phyloP scores from a whole-genome alignment of 495 filamentous ascomycete genomes.

The Penicillium steckii region DNA sequence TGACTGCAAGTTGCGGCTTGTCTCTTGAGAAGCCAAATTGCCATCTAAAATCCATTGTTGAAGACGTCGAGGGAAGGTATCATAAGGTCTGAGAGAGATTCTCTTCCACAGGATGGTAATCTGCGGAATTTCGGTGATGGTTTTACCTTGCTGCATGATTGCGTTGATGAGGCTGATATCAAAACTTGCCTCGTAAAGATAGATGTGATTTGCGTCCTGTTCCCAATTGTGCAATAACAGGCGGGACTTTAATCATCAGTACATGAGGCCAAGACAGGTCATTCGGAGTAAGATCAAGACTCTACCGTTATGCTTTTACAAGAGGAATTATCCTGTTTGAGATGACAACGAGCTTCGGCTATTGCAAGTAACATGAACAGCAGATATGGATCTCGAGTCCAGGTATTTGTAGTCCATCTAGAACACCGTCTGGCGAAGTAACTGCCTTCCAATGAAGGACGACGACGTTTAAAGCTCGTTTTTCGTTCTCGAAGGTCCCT shows the following conservation, averaged over 20 bases:
- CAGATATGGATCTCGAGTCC: not conserved
- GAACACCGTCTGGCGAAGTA: not conserved
- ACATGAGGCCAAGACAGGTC: too few species aligned
- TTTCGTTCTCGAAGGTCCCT: not conserved
- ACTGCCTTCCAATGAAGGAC: not conserved
- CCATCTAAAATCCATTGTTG: not conserved
- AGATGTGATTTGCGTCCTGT: not conserved
- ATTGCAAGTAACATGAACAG: not conserved
- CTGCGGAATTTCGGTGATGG: not conserved
- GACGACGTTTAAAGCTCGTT: not conserved
- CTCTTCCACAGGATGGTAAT: not conserved
- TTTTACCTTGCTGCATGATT: not conserved
- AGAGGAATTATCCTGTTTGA: not conserved
- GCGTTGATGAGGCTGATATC: not conserved
- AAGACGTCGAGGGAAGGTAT: not conserved
- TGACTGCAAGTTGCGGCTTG: too few species aligned
- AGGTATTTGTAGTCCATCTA: too few species aligned
- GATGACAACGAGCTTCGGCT: not conserved
- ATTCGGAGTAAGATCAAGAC: too few species aligned
- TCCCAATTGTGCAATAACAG: not conserved
- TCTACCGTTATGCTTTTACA: too few species aligned
- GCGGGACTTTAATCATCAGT: not conserved
- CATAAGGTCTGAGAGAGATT: not conserved
- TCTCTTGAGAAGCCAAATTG: too few species aligned
- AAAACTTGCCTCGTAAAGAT: not conserved